Evolutionary conservation across 2,329 filamentous ascomycete species (phyloP).

Genomic region (Aureobasidium namibiae): DNA sequence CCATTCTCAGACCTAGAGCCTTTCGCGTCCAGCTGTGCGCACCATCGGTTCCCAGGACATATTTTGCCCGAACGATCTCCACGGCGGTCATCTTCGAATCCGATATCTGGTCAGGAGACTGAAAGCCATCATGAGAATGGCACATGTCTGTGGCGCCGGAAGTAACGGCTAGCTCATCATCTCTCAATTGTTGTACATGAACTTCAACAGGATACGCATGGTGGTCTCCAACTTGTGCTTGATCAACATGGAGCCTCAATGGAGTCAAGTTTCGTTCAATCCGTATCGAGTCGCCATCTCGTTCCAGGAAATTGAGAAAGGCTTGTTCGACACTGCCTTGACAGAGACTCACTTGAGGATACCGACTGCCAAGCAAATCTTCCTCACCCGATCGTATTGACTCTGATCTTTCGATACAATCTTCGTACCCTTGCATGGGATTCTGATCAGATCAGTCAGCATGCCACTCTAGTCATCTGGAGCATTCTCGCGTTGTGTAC

Average conservation of each 20-base stretch:
- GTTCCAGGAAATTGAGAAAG: constrained; percentile 5
- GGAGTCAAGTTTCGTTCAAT: constrained; percentile 1
- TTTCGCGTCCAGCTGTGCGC: constrained; percentile 18
- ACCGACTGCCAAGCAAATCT: constrained; percentile 2
- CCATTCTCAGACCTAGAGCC: constrained; percentile 19
- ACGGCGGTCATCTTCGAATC: background rate
- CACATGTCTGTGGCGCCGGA: background rate
- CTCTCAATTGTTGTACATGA: background rate
- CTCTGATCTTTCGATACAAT: background rate
- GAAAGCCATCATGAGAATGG: accelerated
- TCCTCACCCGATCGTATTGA: background rate
- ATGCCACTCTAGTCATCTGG: too few relatives aligned
- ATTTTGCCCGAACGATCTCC: constrained; percentile 16
- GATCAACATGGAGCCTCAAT: background rate
- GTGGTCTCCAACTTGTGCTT: background rate
- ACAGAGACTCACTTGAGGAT: constrained; percentile 9
- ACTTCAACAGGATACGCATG: constrained; percentile 1
- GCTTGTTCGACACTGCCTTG: constrained; percentile 3
- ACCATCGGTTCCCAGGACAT: constrained; percentile 17
- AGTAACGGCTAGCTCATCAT: background rate
- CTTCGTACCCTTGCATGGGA: background rate
- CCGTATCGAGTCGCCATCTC: background rate
- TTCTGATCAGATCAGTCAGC: background rate
- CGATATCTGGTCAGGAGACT: background rate
- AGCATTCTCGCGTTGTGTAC: background rate